phyloP scores from a whole-genome alignment of 1,284 basidiomycete genomes.

The Boletus mariae region DNA sequence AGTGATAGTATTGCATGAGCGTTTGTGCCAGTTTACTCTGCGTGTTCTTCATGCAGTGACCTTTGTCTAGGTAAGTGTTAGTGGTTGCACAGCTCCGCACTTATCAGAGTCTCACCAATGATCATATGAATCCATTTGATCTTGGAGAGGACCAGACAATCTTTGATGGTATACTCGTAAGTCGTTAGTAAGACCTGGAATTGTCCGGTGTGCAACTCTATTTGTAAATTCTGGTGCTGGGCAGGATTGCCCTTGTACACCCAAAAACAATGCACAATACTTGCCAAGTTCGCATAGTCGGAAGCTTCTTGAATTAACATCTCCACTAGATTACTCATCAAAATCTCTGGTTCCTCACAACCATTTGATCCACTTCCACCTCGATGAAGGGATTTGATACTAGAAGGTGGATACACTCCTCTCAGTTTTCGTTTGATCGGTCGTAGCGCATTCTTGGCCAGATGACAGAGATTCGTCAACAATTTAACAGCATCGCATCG shows the following conservation, averaged over 20 bases:
- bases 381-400: slow-evolving; percentile 39
- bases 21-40: slow-evolving; percentile 94
- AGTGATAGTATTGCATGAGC: slow-evolving; percentile 90
- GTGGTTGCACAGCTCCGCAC: not conserved
- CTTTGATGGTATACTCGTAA: slow-evolving; percentile 99
- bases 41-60: slow-evolving; percentile 99
- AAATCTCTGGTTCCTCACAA: slow-evolving; percentile 55
- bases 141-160: slow-evolving; percentile 85
- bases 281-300: slow-evolving; percentile 68
- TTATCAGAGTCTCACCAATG: slow-evolving; percentile 56
- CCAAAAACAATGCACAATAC: not conserved
- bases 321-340: slow-evolving; percentile 88
- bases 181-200: slow-evolving; percentile 98
- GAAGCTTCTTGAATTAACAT: slow-evolving; percentile 86
- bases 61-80: slow-evolving; percentile 67
- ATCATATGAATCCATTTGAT: slow-evolving; percentile 99
- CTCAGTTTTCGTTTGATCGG: slow-evolving; percentile 84
- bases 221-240: slow-evolving; percentile 73
- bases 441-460: slow-evolving; percentile 72
- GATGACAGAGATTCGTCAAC: slow-evolving; percentile 51
- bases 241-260: slow-evolving; percentile 85
- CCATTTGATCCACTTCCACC: slow-evolving; percentile 22
- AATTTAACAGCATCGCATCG: slow-evolving; percentile 44
- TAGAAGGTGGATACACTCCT: slow-evolving; percentile 62
- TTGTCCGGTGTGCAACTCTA: slow-evolving; percentile 70